Percentiles rank a stretch among this genome's conserved stretches.
These are phyloP conservation scores for Pseudomassariella vexata DNA, from an alignment of 2,329 filamentous ascomycete genomes.

Conservation along the genomic window DNA sequence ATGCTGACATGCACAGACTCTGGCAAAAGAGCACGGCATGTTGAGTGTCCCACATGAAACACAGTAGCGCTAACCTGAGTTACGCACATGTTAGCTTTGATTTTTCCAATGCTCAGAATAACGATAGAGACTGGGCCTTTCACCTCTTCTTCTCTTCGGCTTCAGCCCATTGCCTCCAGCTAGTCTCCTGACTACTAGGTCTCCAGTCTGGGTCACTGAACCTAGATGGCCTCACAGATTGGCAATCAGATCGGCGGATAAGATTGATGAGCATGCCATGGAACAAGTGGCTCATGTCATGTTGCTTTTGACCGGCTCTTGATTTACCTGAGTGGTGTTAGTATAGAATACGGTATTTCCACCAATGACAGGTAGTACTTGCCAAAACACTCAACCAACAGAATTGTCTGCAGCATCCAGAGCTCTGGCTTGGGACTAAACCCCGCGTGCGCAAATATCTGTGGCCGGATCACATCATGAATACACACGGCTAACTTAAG, in stretches of 20 bases:
- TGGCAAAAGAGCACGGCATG: slow-evolving; percentile 62
- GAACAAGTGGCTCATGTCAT: slow-evolving; percentile 57
- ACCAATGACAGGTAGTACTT: too few relatives aligned
- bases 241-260: slow-evolving; percentile 29
- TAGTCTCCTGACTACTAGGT: slow-evolving; percentile 32
- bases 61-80: slow-evolving; percentile 51
- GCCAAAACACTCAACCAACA: slow-evolving; percentile 59
- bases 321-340: too few relatives aligned
- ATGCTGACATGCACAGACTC: slow-evolving; percentile 60
- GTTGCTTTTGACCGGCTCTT: slow-evolving; percentile 55
- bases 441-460: slow-evolving; percentile 51
- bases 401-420: slow-evolving; percentile 56
- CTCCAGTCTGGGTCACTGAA: slow-evolving; percentile 19
- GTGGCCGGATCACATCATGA: slow-evolving; percentile 52
- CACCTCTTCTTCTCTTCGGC: slow-evolving; percentile 55
- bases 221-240: slow-evolving; percentile 23
- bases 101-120: too few relatives aligned
- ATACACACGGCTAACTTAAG: slow-evolving; percentile 57
- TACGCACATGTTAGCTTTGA: too few relatives aligned
- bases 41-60: slow-evolving; percentile 63
- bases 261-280: slow-evolving; percentile 32
- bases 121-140: too few relatives aligned
- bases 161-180: slow-evolving; percentile 49
- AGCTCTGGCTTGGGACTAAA: slow-evolving; percentile 55
- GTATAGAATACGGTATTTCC: too few relatives aligned